Conservation (phyloP, 768 basidiomycete genomes). For the Lentinula boryana region DNA sequence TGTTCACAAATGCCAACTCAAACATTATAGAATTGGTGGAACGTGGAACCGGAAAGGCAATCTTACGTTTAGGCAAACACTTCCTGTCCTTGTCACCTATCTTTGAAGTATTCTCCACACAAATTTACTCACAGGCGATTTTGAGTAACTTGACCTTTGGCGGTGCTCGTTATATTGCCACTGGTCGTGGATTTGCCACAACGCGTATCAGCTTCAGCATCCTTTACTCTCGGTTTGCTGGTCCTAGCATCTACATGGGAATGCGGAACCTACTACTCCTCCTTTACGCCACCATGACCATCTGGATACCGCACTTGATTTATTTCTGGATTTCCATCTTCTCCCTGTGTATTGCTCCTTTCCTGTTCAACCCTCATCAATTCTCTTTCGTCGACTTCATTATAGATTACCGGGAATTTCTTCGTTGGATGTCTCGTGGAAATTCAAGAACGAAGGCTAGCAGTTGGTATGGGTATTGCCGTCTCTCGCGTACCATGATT, state of each 20-base stretch:
- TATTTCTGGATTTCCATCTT: slow-evolving; percentile 99
- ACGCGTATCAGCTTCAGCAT: slow-evolving; percentile 95
- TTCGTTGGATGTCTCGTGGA: slow-evolving; percentile 99
- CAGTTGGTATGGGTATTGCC: slow-evolving; percentile 99
- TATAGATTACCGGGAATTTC: slow-evolving; percentile 97
- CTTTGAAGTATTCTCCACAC: slow-evolving; percentile 98
- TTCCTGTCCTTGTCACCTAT: slow-evolving; percentile 95
- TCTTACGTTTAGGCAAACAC: slow-evolving; percentile 92
- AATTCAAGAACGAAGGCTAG: slow-evolving; percentile 96
- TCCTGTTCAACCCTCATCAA: slow-evolving; percentile 99
- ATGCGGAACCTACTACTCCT: slow-evolving; percentile 90
- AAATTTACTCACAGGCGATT: slow-evolving; percentile 97
- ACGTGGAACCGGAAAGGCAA: slow-evolving; percentile 90
- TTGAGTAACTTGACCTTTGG: slow-evolving; percentile 96
- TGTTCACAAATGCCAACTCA: not conserved
- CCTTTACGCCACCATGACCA: slow-evolving; percentile 84
- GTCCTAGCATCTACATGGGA: slow-evolving; percentile 99
- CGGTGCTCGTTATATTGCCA: slow-evolving; percentile 98
- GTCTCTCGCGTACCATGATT: slow-evolving; percentile 93
- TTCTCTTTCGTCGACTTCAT: slow-evolving; percentile 97
- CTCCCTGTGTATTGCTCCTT: slow-evolving; percentile 93
- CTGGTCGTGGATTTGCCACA: slow-evolving; percentile 98
- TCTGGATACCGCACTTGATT: slow-evolving; percentile 93
- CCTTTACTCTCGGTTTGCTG: slow-evolving; percentile 97
- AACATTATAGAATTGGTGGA: slow-evolving; percentile 77